Evolutionary conservation across 306 rosid genomes (phyloP), one percentile per base, ranked within the genome.

Genomic region (Cucurbita argyrosperma): DNA sequence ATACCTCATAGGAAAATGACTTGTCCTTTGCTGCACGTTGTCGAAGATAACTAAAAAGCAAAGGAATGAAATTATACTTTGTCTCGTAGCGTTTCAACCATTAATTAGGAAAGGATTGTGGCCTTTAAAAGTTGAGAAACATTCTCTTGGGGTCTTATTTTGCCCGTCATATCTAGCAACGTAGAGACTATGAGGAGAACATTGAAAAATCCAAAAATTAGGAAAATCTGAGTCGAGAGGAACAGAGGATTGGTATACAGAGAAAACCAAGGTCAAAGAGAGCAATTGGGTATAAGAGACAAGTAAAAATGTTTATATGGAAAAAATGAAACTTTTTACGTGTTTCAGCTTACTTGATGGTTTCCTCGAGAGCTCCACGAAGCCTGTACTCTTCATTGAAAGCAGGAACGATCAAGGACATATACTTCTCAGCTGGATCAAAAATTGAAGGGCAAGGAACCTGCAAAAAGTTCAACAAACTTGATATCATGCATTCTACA

Each of bases 1-100:
- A 65, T 93, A 94, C 98, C 98, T 94, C 98, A 8, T 88, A 94
- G 6, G 98, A 82, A 83, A 93, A 94, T 4, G 95, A 86, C 68
- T 92, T 80, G 84, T 90, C 96, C 88, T 86, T 90, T 53, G 53
- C 78, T 5, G 85, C 85, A 54, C 98, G 96, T 13, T 83, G 87
- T 84, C 84, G 88, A 82, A 94, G 92, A 89, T 90, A 94, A 82
- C 98, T 94, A 82, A 85, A 87, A 55, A 65, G 63, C 19, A 75
- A 78, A 80, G 79, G 15, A 43, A 62, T 53, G 52, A 70, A 53
- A 65, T 65, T 65, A 42, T 10, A 65, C 53, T 42, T 62, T 40
- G 49, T 35, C 67, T 60, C 7, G 10, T 42, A 43, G 30, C 53
- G 10, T n/a, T 52, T 42, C 42, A 4, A 9, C 8, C 37, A 65